Conservation (phyloP, 129 eudicot species). For the Chrysanthemum seticuspe region DNA sequence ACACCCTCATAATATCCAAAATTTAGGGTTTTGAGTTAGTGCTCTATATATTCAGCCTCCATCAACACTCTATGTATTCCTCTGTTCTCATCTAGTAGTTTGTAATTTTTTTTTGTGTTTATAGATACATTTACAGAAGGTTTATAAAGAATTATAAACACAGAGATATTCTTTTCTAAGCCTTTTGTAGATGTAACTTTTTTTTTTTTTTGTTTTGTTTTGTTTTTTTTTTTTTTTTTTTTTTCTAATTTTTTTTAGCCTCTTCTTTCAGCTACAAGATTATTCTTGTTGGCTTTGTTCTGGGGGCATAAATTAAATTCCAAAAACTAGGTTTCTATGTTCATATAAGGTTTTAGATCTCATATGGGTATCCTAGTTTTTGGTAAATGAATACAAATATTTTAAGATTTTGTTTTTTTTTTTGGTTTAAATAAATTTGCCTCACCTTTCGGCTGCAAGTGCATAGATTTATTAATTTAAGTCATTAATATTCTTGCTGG, state of each 20-base stretch:
- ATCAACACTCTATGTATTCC: not conserved
- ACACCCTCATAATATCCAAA: slow-evolving; percentile 3
- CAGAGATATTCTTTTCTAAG: no score
- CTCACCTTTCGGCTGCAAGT: slow-evolving; percentile 67
- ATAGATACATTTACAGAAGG: no score
- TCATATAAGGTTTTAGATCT: slow-evolving; percentile 10
- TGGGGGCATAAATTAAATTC: slow-evolving; percentile 47
- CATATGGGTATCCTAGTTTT: slow-evolving; percentile 31
- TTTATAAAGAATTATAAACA: not conserved
- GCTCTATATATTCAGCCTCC: slow-evolving; percentile 9
- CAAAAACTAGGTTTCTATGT: slow-evolving; percentile 16
- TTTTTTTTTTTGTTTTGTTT: no score
- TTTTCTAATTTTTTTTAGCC: no score
- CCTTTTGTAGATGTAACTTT: no score
- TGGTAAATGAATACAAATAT: slow-evolving; percentile 24
- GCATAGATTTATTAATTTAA: slow-evolving; percentile 37
- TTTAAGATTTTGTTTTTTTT: not conserved
- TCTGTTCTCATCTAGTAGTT: no score
- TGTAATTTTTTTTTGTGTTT: not conserved
- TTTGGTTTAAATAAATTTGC: slow-evolving; percentile 21
- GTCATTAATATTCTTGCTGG: slow-evolving; percentile 49
- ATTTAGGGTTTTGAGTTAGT: slow-evolving; percentile 26
- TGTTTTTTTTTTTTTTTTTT: no score
- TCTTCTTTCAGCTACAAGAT: slow-evolving; percentile 64
- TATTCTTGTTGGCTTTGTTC: slow-evolving; percentile 65